Evolutionary conservation across 345 rosid genomes (phyloP), one percentile per base, ranked within the genome.

Genomic region (Dipteronia sinensis): DNA sequence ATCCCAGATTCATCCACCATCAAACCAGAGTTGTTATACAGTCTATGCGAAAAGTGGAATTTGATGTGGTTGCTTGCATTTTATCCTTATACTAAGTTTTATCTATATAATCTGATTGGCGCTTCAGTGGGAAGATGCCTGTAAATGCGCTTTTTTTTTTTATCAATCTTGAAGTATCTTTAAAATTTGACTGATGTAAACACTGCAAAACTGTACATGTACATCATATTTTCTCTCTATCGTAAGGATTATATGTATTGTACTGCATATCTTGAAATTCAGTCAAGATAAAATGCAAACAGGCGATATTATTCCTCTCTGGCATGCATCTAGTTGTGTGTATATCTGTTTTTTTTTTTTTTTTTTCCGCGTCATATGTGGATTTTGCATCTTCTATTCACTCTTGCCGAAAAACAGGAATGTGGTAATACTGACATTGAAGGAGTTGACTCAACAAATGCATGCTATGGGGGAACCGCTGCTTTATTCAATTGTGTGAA

Each of bases 361-460:
- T 4, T 44, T 9, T 27, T 62, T 42, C 17, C 38, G 58, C 2
- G 4, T 62, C 25, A 0, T 62, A 11, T 62, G 17, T 73, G 40
- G 23, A 17, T 17, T 46, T 42, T 73, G 44, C 42, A 9, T 7
- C 46, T 62, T 61, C 16, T 25, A 10, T 2, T 61, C 7, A 61
- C 38, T 40, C 56, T 8, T 64, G 27, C 46, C 11, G 44, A 62
- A 29, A 3, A 76, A 64, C 90, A 93, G 98, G 85, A 92, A 83
- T 81, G 82, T 82, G 99, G 98, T 53, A 97, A 97, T 83, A 88
- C 97, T 12, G 98, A 97, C 79, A 90, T 94, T 29, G 98, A 94
- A 87, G 99, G 98, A 23, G 99, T 97, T 67, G 99, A 94, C 86
- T 94, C 98, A 6, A 87, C 92, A 29, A 96, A 94, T 86, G 98